Percentiles rank a stretch among this genome's conserved stretches.
Conservation (phyloP, 371 early-diverging fungal species). For the Rhizopus arrhizus region DNA sequence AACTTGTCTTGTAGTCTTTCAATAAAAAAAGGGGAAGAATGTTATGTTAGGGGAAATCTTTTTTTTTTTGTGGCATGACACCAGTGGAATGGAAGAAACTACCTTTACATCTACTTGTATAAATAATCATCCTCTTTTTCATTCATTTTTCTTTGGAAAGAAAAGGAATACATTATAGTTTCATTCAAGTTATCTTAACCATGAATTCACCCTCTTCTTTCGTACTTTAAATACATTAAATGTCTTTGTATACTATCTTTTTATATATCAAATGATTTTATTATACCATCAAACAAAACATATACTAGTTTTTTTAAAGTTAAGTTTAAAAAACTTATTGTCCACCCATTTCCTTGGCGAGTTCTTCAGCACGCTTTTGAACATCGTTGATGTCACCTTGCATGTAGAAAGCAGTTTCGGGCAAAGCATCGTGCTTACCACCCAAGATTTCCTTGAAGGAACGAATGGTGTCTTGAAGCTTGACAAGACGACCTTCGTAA, state of each 20-base stretch:
- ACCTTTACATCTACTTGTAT: neutral
- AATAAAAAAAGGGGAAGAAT: neutral
- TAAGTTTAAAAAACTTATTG: constrained; percentile 18
- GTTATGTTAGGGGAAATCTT: constrained; percentile 22
- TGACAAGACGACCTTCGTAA: constrained; percentile 94
- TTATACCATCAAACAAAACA: constrained; percentile 7
- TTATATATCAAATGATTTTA: neutral
- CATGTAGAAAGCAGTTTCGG: constrained; percentile 97
- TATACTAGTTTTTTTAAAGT: constrained; percentile 3
- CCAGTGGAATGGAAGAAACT: constrained; percentile 11
- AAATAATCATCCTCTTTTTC: neutral
- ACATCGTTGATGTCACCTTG: constrained; percentile 94
- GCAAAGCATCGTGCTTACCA: constrained; percentile 89
- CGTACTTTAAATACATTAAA: no score
- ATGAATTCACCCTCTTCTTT: no score
- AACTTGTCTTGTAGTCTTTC: neutral
- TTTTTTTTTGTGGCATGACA: constrained; percentile 6
- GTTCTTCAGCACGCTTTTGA: constrained; percentile 84
- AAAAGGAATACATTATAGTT: no score
- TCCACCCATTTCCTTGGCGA: constrained; percentile 63
- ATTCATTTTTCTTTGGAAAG: no score
- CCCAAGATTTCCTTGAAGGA: constrained; percentile 93
- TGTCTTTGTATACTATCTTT: no score
- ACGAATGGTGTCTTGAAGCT: constrained; percentile 92
- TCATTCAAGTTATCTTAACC: no score